Evolutionary conservation across 495 filamentous ascomycete genomes (phyloP).

Genomic region (Astrothelium subdiscretum): DNA sequence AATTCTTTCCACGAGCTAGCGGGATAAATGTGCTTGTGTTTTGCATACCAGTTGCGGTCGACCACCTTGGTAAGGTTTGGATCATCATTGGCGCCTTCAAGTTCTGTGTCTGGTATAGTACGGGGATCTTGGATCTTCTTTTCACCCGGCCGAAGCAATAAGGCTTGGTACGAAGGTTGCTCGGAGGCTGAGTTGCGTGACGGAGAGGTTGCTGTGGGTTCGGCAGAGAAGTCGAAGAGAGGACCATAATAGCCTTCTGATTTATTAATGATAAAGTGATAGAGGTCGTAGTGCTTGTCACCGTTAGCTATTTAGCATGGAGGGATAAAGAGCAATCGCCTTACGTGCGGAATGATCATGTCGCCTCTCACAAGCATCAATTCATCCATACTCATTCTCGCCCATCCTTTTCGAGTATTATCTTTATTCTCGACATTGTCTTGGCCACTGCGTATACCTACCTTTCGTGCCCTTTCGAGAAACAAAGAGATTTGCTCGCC

Average conservation of each 20-base stretch:
- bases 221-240: constrained; percentile 68
- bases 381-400: constrained; percentile 89
- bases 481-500: constrained; percentile 87
- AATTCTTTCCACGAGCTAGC: constrained; percentile 94
- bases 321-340: constrained; percentile 15
- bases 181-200: constrained; percentile 7
- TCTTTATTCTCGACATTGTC: constrained; percentile 56
- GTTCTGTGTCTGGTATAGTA: constrained; percentile 24
- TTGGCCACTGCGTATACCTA: constrained; percentile 44
- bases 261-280: constrained; percentile 91
- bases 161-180: constrained; percentile 28
- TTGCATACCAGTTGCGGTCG: constrained; percentile 90
- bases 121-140: constrained; percentile 9
- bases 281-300: constrained; percentile 82
- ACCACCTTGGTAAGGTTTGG: constrained; percentile 85
- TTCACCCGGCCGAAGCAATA: constrained; percentile 34
- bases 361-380: constrained; percentile 86
- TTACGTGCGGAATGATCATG: constrained; percentile 87
- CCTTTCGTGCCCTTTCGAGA: constrained; percentile 78
- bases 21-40: constrained; percentile 95
- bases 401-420: constrained; percentile 70
- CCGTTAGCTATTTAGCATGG: constrained; percentile 5
- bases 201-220: constrained; percentile 21
- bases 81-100: constrained; percentile 74
- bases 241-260: constrained; percentile 57